Conservation (phyloP, 2,329 filamentous ascomycete genomes). For the Cadophora sp. region DNA sequence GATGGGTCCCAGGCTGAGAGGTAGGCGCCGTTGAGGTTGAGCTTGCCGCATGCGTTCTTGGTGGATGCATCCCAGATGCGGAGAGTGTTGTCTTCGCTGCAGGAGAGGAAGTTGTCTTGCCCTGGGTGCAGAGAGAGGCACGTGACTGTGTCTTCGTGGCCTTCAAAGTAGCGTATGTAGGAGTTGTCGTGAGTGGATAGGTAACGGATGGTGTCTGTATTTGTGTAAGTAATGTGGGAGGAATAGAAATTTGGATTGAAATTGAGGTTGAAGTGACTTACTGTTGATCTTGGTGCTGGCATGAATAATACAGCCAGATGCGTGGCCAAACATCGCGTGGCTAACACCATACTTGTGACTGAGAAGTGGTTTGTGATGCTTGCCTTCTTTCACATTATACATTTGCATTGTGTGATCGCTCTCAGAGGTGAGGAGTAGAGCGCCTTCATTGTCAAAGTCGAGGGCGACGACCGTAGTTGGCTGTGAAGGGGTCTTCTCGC, state of each 20-base stretch:
- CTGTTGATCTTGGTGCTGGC: slow-evolving; percentile 94
- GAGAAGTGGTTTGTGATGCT: slow-evolving; percentile 85
- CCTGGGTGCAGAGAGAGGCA: slow-evolving; percentile 84
- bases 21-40: slow-evolving; percentile 81
- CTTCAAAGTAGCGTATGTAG: slow-evolving; percentile 95
- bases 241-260: background rate
- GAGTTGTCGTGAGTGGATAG: slow-evolving; percentile 94
- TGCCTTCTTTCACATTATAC: slow-evolving; percentile 91
- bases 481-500: slow-evolving; percentile 48
- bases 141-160: slow-evolving; percentile 86
- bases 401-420: slow-evolving; percentile 96
- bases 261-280: slow-evolving; percentile 48
- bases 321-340: slow-evolving; percentile 92
- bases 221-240: slow-evolving; percentile 14
- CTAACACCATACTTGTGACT: slow-evolving; percentile 98
- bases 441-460: slow-evolving; percentile 95
- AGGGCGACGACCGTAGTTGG: slow-evolving; percentile 80
- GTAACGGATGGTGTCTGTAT: slow-evolving; percentile 78
- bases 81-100: slow-evolving; percentile 88
- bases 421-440: slow-evolving; percentile 88
- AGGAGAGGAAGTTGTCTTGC: slow-evolving; percentile 90
- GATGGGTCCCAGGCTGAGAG: slow-evolving; percentile 92
- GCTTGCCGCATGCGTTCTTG: slow-evolving; percentile 78
- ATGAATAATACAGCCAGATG: slow-evolving; percentile 86
- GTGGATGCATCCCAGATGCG: slow-evolving; percentile 83